These are phyloP conservation scores for Balakata baccata DNA, from an alignment of 345 rosid species.

Conservation along the genomic window DNA sequence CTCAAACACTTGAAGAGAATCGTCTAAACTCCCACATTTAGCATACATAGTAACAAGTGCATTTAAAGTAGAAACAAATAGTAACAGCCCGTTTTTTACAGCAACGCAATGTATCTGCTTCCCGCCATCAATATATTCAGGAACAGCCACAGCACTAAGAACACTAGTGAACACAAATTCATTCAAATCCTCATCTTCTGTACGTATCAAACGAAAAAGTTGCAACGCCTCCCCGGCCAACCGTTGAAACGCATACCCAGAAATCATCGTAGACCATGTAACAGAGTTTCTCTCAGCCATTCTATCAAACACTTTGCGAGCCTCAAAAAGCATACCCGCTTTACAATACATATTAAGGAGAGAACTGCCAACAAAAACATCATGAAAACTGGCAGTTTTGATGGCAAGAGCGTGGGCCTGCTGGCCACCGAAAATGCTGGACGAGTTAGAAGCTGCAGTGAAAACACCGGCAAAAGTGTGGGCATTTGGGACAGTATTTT, in stretches of 20 bases:
- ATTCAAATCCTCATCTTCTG: conserved; percentile 40
- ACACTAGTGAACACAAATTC: conserved; percentile 70
- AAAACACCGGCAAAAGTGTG: conserved; percentile 75
- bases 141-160: conserved; percentile 56
- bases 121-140: conserved; percentile 44
- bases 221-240: conserved; percentile 40
- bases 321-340: conserved; percentile 46
- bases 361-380: conserved; percentile 78
- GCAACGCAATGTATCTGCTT: conserved; percentile 56
- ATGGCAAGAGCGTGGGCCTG: conserved; percentile 67
- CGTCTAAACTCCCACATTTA: conserved; percentile 59
- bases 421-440: conserved; percentile 36
- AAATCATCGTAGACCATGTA: conserved; percentile 69
- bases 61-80: conserved; percentile 52
- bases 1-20: conserved; percentile 57
- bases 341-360: conserved; percentile 68
- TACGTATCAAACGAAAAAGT: conserved; percentile 45
- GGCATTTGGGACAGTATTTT: conserved; percentile 60
- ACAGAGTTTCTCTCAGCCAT: conserved; percentile 62
- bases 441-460: conserved; percentile 48
- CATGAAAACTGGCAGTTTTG: conserved; percentile 50
- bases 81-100: conserved; percentile 38
- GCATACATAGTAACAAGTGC: conserved; percentile 75
- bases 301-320: conserved; percentile 52
- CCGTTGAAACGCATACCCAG: conserved; percentile 60